Base-by-base conservation (phyloP, 768 basidiomycete genomes). In the Clitopilus passeckerianus region DNA sequence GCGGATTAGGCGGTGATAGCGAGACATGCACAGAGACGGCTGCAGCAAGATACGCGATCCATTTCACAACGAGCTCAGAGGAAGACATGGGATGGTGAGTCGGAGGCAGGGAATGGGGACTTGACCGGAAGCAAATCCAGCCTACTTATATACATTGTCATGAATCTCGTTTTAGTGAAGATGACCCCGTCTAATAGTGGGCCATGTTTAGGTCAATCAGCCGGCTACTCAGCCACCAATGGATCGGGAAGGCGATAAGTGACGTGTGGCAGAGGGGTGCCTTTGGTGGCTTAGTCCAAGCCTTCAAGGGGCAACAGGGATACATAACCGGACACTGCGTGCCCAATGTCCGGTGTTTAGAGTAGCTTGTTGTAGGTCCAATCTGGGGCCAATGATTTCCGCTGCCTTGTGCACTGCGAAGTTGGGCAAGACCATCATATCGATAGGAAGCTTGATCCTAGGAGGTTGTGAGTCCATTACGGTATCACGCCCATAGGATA, bases 1-100 rank as follows among this genome's bases (percentile, higher is more conserved):
- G 73, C 20, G 73, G 74, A 52, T 77, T 76, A 18, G 76, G 74
- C 5, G 76, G 74, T 0, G 74, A 75, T 14, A 76, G 64, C 1
- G 75, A 76, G 30, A 72, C 52, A 54, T 77, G 74, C 10, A 75
- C 74, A 7, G 72, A 70, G 22, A 65, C 53, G 7, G 70, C 75
- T 15, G 74, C 72, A 56, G 67, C 56, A 50, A 72, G 60, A 41
- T 72, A 69, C 5, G 68, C 46, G 34, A 61, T 58, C 12, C 63
- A 63, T 59, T 72, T 71, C 43, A 70, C 22, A 22, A 57, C 34
- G 23, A 58, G 53, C 10, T 61, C 57, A 15, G 46, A 54, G 18
- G 33, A 54, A 55, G 60, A 35, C 57, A 61, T 61, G 41, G 57
- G 54, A 34, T 43, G 37, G 24, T 24, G 33, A 9, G 18, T 18